phyloP scores from a whole-genome alignment of 768 basidiomycete species.

The Hemileccinum rubropunctum region DNA sequence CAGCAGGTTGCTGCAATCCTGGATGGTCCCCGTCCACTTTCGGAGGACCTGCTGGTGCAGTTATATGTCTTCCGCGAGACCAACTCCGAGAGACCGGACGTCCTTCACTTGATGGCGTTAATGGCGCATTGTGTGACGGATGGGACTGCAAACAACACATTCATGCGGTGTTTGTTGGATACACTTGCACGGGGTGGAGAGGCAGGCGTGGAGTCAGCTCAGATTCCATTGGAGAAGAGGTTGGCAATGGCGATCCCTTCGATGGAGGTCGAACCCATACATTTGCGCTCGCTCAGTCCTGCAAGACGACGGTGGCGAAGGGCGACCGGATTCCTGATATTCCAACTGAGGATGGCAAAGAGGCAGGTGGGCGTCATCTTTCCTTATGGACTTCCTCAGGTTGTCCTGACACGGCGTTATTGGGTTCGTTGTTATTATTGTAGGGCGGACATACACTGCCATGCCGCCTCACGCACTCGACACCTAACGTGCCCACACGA shows the following conservation, averaged over 20 bases:
- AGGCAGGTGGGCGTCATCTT: conserved; percentile 31
- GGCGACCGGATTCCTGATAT: conserved; percentile 41
- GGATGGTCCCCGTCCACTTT: not conserved
- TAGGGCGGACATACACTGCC: conserved; percentile 62
- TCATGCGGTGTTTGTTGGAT: conserved; percentile 46
- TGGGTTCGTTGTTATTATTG: too few species aligned
- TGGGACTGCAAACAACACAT: conserved; percentile 40
- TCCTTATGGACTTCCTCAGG: too few species aligned
- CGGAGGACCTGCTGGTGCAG: conserved; percentile 28
- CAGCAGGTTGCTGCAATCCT: not conserved
- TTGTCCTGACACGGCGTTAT: too few species aligned
- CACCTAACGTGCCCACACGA: conserved; percentile 35
- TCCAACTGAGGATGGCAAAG: conserved; percentile 30
- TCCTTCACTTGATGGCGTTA: conserved; percentile 42
- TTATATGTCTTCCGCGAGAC: conserved; percentile 40
- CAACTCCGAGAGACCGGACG: conserved; percentile 21
- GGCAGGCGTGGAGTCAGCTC: not conserved
- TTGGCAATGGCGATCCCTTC: conserved; percentile 41
- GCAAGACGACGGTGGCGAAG: conserved; percentile 44
- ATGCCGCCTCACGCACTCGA: conserved; percentile 36
- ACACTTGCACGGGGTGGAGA: conserved; percentile 25
- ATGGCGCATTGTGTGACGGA: conserved; percentile 52
- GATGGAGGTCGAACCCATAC: conserved; percentile 36
- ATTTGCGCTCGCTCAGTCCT: conserved; percentile 26
- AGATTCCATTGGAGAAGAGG: conserved; percentile 35